Evolutionary conservation across 2,329 filamentous ascomycete genomes (phyloP), one percentile per base, ranked within the genome.

Genomic region (Botrytis cinerea): DNA sequence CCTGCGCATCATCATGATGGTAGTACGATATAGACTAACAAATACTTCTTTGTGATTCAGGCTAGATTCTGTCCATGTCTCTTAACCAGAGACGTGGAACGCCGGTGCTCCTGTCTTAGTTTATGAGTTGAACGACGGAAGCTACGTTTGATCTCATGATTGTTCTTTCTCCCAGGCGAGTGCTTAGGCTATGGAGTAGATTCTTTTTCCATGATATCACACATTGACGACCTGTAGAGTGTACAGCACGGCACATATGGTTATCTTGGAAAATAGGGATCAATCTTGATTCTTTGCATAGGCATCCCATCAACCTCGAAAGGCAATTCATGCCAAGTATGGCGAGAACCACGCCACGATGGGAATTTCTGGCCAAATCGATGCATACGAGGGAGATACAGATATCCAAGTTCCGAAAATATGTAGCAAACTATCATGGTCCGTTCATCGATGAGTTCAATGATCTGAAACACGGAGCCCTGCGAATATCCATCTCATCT

Each of bases 361-460:
- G 79, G 83, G 82, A 20, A 97, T 94, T 78, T 94, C 97, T 81
- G 89, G 89, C 16, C 78, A 78, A 67, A 78, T 80, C 43, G 79
- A 79, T 28, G 76, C 74, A 62, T 75, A 25, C 73, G 76, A 76
- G 12, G 71, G 45, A 2, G 4, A 78, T 78, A 28, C 64, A 68
- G 32, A 83, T 4, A 85, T 83, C 51, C 86, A 83, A 78, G 87
- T 83, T 81, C 81, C 81, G 79, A 80, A 83, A 62, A 85, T 85
- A 84, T 91, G 81, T 89, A 87, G 63, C 80, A 80, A 60, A 77
- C 84, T 64, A 80, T 83, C 9, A 80, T 77, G 25, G 80, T 10
- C 81, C 82, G 1, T 79, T 84, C 22, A 75, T 84, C 14, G 83
- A 81, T 71, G 83, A 84, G 75, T 12, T 70, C 83, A 10, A 80